phyloP scores from a whole-genome alignment of 108 stramenopile genomes.

The Cyclostephanos invisitatus region DNA sequence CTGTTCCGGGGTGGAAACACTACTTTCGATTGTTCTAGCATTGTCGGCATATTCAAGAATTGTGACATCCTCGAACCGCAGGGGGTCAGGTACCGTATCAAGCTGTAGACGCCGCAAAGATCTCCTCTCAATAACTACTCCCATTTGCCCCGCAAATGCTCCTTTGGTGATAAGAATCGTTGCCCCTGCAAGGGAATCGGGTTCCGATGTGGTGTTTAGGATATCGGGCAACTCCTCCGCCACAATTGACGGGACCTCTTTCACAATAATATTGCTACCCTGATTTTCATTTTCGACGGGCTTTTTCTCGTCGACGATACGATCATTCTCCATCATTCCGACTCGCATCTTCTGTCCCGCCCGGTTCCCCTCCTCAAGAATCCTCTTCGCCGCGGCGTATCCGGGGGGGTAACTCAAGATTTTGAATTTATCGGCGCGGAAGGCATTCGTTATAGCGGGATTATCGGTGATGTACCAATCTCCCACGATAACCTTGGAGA shows the following conservation, averaged over 20 bases:
- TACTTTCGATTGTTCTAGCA: neutral
- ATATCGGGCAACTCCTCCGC: neutral
- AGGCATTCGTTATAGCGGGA: conserved; percentile 9
- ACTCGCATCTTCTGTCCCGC: neutral
- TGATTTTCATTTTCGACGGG: neutral
- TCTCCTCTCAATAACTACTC: conserved; percentile 10
- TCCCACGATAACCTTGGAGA: conserved; percentile 5
- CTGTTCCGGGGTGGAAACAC: neutral
- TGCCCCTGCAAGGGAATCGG: conserved; percentile 9
- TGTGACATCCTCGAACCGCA: conserved; percentile 14
- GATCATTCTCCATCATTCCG: too few relatives aligned
- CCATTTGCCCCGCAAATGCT: neutral
- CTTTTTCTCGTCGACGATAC: neutral
- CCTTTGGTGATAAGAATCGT: conserved; percentile 9
- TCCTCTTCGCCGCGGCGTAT: neutral
- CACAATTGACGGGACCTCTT: neutral
- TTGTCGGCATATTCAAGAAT: neutral
- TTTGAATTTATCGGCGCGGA: conserved; percentile 4
- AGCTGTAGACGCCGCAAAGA: conserved; percentile 1
- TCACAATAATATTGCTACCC: neutral
- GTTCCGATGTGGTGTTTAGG: neutral
- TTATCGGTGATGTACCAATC: conserved; percentile 23
- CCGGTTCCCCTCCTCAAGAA: neutral
- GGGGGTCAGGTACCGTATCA: neutral
- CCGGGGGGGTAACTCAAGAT: conserved; percentile 8